Conservation (phyloP, 1,284 basidiomycete species). For the Coniferiporia sulphurascens region DNA sequence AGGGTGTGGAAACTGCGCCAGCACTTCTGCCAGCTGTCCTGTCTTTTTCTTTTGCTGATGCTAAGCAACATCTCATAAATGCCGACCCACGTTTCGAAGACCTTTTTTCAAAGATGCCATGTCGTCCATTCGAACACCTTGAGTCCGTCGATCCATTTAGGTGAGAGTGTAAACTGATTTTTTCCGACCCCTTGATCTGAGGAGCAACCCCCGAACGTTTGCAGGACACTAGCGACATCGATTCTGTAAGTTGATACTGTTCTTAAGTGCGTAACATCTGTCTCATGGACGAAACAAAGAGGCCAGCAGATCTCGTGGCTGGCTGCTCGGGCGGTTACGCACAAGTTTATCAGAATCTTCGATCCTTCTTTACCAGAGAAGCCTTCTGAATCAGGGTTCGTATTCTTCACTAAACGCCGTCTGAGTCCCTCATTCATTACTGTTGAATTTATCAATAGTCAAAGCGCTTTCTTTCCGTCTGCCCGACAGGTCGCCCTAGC, state of each 20-base stretch:
- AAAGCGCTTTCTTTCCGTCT: constrained; percentile 56
- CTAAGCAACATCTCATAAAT: constrained; percentile 63
- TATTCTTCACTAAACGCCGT: neutral
- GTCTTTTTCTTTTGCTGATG: constrained; percentile 71
- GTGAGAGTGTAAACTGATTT: constrained; percentile 31
- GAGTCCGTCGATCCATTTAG: constrained; percentile 73
- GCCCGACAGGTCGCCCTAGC: constrained; percentile 61
- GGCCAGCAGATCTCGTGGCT: constrained; percentile 92
- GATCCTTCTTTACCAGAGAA: constrained; percentile 70
- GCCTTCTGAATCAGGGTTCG: constrained; percentile 39
- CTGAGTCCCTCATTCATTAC: neutral
- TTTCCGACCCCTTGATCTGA: neutral
- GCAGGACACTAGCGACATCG: constrained; percentile 45
- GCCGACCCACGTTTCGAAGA: constrained; percentile 69
- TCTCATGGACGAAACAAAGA: constrained; percentile 29
- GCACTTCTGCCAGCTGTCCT: constrained; percentile 56
- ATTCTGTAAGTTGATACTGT: constrained; percentile 40
- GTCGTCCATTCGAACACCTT: constrained; percentile 71
- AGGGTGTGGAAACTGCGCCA: neutral
- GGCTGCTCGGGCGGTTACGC: constrained; percentile 82
- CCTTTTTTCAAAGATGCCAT: constrained; percentile 59
- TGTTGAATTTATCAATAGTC: constrained; percentile 18
- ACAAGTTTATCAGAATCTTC: constrained; percentile 75
- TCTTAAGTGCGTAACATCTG: constrained; percentile 1
- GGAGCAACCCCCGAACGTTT: neutral